Conservation (phyloP, 192 early-diverging fungal genomes). For the Backusella morwellensis region DNA sequence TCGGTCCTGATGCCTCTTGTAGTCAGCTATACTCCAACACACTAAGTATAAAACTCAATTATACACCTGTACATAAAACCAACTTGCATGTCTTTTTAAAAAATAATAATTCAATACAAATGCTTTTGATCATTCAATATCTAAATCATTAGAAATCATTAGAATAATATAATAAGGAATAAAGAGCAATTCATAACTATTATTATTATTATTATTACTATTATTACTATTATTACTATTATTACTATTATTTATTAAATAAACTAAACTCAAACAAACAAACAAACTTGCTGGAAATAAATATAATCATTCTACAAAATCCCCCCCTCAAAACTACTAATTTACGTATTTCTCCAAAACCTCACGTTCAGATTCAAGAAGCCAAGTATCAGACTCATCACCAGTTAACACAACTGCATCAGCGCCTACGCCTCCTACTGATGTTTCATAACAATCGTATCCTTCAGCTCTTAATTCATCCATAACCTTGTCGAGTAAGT, state of each 20-base stretch:
- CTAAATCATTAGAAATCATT: too few relatives aligned
- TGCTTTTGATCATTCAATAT: too few relatives aligned
- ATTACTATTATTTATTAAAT: background rate
- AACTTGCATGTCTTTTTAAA: background rate
- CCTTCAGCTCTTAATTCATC: slow-evolving; percentile 54
- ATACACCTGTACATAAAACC: background rate
- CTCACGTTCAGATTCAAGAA: slow-evolving; percentile 4
- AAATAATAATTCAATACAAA: background rate
- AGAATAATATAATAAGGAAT: too few relatives aligned
- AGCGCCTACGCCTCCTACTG: slow-evolving; percentile 69
- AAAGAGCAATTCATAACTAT: background rate
- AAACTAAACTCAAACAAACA: background rate
- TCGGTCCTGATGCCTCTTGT: background rate
- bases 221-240: background rate
- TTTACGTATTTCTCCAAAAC: slow-evolving; percentile 9
- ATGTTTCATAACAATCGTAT: slow-evolving; percentile 70
- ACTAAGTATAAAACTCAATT: background rate
- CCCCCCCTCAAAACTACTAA: background rate
- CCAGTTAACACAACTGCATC: slow-evolving; percentile 27
- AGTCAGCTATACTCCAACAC: background rate
- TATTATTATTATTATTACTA: background rate
- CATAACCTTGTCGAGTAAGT: slow-evolving; percentile 43
- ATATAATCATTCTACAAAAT: background rate
- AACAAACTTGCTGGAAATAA: background rate
- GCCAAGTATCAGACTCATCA: slow-evolving; percentile 14